Percentiles rank a stretch among this genome's conserved stretches.
phyloP scores from a whole-genome alignment of 495 filamentous ascomycete species.

The Amphirosellinia nigrospora region DNA sequence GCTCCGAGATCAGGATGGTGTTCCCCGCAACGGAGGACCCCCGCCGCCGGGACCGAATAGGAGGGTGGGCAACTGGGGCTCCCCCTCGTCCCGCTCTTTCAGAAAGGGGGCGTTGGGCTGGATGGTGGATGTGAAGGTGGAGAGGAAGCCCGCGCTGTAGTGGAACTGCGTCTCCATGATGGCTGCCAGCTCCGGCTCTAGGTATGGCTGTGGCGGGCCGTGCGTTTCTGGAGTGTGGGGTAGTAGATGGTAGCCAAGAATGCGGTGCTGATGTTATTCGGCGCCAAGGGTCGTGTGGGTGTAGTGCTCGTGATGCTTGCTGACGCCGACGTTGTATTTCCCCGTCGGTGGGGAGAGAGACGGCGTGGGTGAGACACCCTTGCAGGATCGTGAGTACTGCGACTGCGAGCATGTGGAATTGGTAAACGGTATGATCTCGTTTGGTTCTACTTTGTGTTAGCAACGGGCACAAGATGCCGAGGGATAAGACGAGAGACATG shows the following conservation, averaged over 20 bases:
- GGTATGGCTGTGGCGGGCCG: slow-evolving; percentile 26
- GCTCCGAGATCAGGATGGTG: slow-evolving; percentile 47
- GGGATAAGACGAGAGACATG: background rate
- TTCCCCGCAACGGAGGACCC: slow-evolving; percentile 41
- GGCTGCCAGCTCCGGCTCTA: slow-evolving; percentile 33
- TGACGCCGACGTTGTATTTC: slow-evolving; percentile 32
- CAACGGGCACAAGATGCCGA: background rate
- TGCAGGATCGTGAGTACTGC: background rate
- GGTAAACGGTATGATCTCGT: background rate
- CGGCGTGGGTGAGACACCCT: slow-evolving; percentile 2
- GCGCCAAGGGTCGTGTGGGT: slow-evolving; percentile 32
- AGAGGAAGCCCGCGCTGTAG: slow-evolving; percentile 30
- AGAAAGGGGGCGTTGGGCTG: slow-evolving; percentile 32
- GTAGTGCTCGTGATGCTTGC: slow-evolving; percentile 30
- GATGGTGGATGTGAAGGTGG: slow-evolving; percentile 31
- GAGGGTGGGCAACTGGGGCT: slow-evolving; percentile 23
- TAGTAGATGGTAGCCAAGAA: slow-evolving; percentile 38
- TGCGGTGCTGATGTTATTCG: slow-evolving; percentile 35
- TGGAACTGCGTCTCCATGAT: slow-evolving; percentile 29
- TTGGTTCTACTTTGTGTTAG: background rate
- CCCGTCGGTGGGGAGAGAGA: slow-evolving; percentile 31
- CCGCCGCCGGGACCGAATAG: slow-evolving; percentile 37
- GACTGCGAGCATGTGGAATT: background rate
- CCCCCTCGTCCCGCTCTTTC: background rate
- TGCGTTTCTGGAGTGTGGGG: slow-evolving; percentile 34